A percentile compares a stretch with the other conserved stretches of the same genome.
Evolutionary conservation across 1,139 yeast genomes (phyloP).

Genomic region (Petasospora fabianii): DNA sequence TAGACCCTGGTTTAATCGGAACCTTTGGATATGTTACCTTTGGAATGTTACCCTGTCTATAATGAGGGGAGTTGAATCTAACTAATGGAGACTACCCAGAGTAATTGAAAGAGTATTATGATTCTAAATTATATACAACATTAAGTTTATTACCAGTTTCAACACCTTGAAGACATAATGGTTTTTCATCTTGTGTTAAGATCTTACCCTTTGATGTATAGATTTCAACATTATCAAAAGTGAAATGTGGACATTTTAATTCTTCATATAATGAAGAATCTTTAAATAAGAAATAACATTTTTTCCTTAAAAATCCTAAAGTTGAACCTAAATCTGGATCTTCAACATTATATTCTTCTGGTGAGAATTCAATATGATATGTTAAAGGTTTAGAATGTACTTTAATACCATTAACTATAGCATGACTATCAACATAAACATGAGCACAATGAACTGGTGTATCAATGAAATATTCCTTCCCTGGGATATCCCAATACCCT

Average conservation of each 20-base stretch:
- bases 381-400: slow-evolving; percentile 26
- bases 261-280: slow-evolving; percentile 41
- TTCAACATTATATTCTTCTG: slow-evolving; percentile 65
- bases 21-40: no score
- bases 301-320: slow-evolving; percentile 54
- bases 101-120: background rate
- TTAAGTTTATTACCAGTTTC: slow-evolving; percentile 64
- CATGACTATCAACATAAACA: slow-evolving; percentile 51
- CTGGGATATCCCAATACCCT: slow-evolving; percentile 39
- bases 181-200: slow-evolving; percentile 40
- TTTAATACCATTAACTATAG: slow-evolving; percentile 9
- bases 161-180: slow-evolving; percentile 56
- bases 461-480: slow-evolving; percentile 62
- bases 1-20: no score
- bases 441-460: slow-evolving; percentile 79
- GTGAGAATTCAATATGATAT: slow-evolving; percentile 74
- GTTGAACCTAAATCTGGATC: slow-evolving; percentile 67
- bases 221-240: slow-evolving; percentile 33
- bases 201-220: slow-evolving; percentile 32
- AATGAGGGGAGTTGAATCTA: no score
- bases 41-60: no score
- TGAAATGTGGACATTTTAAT: slow-evolving; percentile 26
- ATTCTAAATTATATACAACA: slow-evolving; percentile 28
- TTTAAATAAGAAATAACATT: slow-evolving; percentile 48
- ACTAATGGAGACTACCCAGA: background rate